Evolutionary conservation across 2,329 filamentous ascomycete species (phyloP).

Genomic region (Phialemonium atrogriseum): DNA sequence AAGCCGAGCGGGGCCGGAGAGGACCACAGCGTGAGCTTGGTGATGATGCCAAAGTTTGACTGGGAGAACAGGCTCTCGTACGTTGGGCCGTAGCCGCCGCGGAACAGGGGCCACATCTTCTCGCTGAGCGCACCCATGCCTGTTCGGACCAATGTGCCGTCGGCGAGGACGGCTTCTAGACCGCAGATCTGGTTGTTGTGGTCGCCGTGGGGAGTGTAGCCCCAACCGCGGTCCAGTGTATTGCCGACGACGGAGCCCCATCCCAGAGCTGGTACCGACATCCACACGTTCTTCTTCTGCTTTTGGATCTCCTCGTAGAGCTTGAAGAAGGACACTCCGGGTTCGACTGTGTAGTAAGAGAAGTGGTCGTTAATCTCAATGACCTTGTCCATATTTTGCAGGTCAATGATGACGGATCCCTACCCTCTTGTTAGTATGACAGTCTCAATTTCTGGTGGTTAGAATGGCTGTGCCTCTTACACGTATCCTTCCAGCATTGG

Average conservation of each 20-base stretch:
- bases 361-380: background rate
- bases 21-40: constrained; percentile 1
- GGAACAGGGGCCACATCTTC: background rate
- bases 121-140: background rate
- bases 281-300: constrained; percentile 1
- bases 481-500: background rate
- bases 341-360: background rate
- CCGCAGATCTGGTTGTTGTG: constrained; percentile 1
- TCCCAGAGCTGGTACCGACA: background rate
- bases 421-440: background rate
- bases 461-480: background rate
- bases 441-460: background rate
- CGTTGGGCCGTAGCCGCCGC: constrained; percentile 1
- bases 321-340: constrained; percentile 2
- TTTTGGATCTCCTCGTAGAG: background rate
- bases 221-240: background rate
- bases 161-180: background rate
- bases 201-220: background rate
- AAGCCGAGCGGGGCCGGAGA: background rate
- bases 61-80: constrained; percentile 1
- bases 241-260: constrained; percentile 2
- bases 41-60: constrained; percentile 1
- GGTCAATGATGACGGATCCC: constrained; percentile 1
- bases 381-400: background rate
- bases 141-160: background rate